phyloP scores from a whole-genome alignment of 202 grass and related monocot genomes.

The Saccharum hybrid region DNA sequence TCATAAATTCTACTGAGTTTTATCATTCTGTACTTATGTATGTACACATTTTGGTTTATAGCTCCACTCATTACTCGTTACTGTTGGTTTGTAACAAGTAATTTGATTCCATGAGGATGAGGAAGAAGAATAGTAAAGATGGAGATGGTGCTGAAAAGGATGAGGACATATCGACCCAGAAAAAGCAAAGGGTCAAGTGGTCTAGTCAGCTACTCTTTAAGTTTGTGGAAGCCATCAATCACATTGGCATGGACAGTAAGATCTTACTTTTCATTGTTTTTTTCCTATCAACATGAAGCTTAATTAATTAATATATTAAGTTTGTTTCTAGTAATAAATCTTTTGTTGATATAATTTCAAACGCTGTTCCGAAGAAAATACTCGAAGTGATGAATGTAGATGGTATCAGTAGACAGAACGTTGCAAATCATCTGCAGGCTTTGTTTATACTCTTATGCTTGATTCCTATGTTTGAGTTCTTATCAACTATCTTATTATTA shows the following conservation, averaged over 20 bases:
- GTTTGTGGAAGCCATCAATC: slow-evolving; percentile 60
- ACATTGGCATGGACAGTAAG: slow-evolving; percentile 54
- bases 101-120: too few relatives aligned
- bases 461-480: too few relatives aligned
- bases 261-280: background rate
- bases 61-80: too few relatives aligned
- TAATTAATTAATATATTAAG: background rate
- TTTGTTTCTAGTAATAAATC: background rate
- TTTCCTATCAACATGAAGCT: background rate
- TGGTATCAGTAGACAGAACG: slow-evolving; percentile 52
- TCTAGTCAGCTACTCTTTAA: slow-evolving; percentile 45
- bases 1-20: too few relatives aligned
- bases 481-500: too few relatives aligned
- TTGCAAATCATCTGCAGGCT: slow-evolving; percentile 76
- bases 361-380: slow-evolving; percentile 68
- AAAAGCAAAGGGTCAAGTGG: slow-evolving; percentile 65
- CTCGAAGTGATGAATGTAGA: slow-evolving; percentile 60
- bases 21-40: too few relatives aligned
- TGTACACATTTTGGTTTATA: too few relatives aligned
- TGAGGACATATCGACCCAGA: slow-evolving; percentile 27
- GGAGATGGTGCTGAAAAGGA: slow-evolving; percentile 33
- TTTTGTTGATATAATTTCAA: slow-evolving; percentile 42
- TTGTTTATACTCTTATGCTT: background rate
- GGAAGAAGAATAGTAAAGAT: slow-evolving; percentile 30
- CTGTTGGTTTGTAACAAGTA: too few relatives aligned